A percentile compares a stretch with the other conserved stretches of the same genome.
Evolutionary conservation across 805 yeast species (phyloP).

Genomic region (Candida easanensis): DNA sequence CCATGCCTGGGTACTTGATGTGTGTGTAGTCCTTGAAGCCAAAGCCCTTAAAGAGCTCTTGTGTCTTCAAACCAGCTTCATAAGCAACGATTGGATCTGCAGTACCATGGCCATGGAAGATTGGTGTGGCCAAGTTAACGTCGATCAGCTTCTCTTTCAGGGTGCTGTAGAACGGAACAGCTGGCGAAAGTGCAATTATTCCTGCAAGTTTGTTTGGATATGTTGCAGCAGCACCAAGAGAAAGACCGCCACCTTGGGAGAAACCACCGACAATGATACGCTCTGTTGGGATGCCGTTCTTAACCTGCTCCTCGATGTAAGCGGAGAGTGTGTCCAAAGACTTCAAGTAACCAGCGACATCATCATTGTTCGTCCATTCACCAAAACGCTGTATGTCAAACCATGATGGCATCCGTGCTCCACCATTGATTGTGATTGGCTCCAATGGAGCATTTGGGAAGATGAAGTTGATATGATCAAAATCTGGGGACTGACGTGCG

Average conservation of each 20-base stretch:
- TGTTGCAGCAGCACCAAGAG: conserved; percentile 58
- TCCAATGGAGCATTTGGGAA: conserved; percentile 86
- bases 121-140: conserved; percentile 63
- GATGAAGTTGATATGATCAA: conserved; percentile 62
- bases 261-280: conserved; percentile 92
- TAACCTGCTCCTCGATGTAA: conserved; percentile 49
- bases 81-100: conserved; percentile 61
- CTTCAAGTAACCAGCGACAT: conserved; percentile 50
- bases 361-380: conserved; percentile 39
- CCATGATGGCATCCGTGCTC: conserved; percentile 78
- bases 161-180: conserved; percentile 36
- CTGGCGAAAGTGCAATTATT: conserved; percentile 74
- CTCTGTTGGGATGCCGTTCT: conserved; percentile 52
- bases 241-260: conserved; percentile 87
- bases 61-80: conserved; percentile 32
- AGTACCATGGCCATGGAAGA: conserved; percentile 88
- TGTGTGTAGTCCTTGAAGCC: conserved; percentile 49
- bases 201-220: conserved; percentile 72
- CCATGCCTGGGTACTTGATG: conserved; percentile 58
- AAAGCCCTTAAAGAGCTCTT: conserved; percentile 43
- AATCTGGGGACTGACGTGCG: conserved; percentile 44
- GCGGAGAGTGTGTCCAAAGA: conserved; percentile 44
- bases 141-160: conserved; percentile 26
- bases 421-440: conserved; percentile 68
- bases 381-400: conserved; percentile 68